These are phyloP conservation scores for Colletotrichum liriopes DNA, from an alignment of 2,329 filamentous ascomycete species.

Conservation along the genomic window DNA sequence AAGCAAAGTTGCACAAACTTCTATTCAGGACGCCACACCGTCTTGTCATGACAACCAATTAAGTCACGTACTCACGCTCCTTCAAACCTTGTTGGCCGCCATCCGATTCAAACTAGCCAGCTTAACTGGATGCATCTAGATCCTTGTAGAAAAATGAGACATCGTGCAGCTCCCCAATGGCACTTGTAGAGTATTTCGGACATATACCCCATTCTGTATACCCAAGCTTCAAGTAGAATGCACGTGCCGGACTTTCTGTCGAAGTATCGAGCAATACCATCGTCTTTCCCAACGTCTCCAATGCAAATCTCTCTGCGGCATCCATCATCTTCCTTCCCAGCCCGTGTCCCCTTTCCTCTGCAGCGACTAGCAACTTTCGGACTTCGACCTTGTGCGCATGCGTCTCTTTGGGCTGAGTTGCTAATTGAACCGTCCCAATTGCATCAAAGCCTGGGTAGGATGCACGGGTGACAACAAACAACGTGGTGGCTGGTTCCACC, in stretches of 20 bases:
- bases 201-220: constrained; percentile 1
- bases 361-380: neutral
- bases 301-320: neutral
- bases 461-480: neutral
- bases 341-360: neutral
- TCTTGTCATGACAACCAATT: no score
- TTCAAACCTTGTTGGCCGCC: no score
- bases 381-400: neutral
- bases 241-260: neutral
- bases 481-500: neutral
- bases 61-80: no score
- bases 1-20: no score
- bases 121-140: neutral
- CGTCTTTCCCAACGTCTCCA: neutral
- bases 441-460: neutral
- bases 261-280: neutral
- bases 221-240: neutral
- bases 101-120: no score
- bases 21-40: no score
- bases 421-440: neutral
- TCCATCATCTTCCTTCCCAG: neutral
- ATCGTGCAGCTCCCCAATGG: neutral
- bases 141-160: neutral
- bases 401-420: neutral
- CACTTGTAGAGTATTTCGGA: neutral